Base-by-base conservation (phyloP, 768 basidiomycete species). In the Roridomyces roridus region DNA sequence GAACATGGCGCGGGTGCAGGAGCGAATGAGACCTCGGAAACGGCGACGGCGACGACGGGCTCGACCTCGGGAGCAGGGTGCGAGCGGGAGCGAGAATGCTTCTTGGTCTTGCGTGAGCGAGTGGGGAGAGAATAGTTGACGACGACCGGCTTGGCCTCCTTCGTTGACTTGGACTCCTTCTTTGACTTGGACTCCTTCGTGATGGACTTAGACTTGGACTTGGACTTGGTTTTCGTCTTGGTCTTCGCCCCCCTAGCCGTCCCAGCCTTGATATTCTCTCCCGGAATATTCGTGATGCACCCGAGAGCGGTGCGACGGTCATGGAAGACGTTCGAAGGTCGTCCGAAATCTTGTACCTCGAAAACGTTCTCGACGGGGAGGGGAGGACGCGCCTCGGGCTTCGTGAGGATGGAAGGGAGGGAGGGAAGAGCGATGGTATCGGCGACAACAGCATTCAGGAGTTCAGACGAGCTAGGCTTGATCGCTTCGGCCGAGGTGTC, bases 391-490 rank as follows among this genome's bases (percentile, higher is more conserved):
- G 29, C 3, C 12, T 17, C 31, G 9, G 49, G 56, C 7, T 25
- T 35, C 26, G 29, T 57, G 37, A 57, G 37, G 23, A 51, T 45
- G 15, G 56, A 57, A 14, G 56, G 49, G 3, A 57, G 49, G 6
- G 56, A 57, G 4, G 56, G 56, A 9, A 57, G 56, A 0, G n/a
- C 31, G 10, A 51, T 29, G 9, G 42, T 18, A n/a, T 11, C 31
- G 35, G 39, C 44, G 29, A 44, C 43, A 24, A 23, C 44, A 4
- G 44, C 41, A 15, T 39, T 40, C 4, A 51, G 12, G 21, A 49
- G 54, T 15, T 55, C 40, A 6, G 14, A 6, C 12, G 2, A 36
- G 9, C 26, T 46, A 11, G n/a, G 15, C n/a, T 36, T 21, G 18
- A 14, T 39, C 23, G 39, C 20, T 12, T 31, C 20, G 7, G 4